phyloP scores from a whole-genome alignment of 306 rosid species.

The Lagenaria siceraria region DNA sequence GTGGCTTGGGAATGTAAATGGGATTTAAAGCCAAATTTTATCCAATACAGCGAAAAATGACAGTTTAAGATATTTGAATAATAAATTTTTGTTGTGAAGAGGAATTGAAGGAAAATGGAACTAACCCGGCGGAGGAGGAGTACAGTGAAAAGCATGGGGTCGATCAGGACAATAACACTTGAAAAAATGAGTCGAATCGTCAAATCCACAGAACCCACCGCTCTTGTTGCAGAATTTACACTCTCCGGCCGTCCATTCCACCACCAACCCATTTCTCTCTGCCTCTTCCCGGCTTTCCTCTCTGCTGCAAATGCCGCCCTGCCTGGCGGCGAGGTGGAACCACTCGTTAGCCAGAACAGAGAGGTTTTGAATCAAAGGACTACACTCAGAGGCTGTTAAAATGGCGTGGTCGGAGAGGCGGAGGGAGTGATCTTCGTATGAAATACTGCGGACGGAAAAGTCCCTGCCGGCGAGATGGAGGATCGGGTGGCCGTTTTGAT shows the following conservation, averaged over 20 bases:
- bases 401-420: conserved; percentile 26
- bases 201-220: conserved; percentile 48
- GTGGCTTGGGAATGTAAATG: no score
- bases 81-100: no score
- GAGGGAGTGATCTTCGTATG: conserved; percentile 16
- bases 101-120: not conserved
- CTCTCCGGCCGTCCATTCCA: conserved; percentile 29
- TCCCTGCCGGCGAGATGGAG: conserved; percentile 13
- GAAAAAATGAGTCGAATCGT: not conserved
- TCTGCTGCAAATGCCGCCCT: not conserved
- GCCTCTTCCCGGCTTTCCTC: conserved; percentile 1
- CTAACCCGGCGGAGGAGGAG: conserved; percentile 21
- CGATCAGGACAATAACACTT: conserved; percentile 41
- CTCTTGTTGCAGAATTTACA: conserved; percentile 14
- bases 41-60: no score
- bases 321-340: not conserved
- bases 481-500: conserved; percentile 11
- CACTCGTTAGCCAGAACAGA: not conserved
- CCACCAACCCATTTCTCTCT: conserved; percentile 31
- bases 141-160: conserved; percentile 36
- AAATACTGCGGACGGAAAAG: conserved; percentile 19
- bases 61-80: no score
- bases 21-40: no score
- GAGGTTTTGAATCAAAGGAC: conserved; percentile 4
- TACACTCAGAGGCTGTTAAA: not conserved